These are phyloP conservation scores for Saccharomycopsis sp. DNA, from an alignment of 805 yeast species.

Conservation along the genomic window DNA sequence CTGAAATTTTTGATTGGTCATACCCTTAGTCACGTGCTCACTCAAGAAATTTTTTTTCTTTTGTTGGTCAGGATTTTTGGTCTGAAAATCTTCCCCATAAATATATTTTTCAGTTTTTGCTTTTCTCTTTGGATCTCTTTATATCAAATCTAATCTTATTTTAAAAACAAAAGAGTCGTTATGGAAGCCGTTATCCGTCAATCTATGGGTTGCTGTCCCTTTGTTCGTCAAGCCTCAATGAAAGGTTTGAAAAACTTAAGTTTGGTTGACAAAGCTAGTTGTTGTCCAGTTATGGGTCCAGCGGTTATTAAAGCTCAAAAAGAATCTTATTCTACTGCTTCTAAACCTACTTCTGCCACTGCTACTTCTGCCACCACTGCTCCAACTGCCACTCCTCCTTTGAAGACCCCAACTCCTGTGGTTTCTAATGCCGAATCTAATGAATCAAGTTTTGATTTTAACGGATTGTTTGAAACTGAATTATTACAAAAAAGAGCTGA, in stretches of 20 bases:
- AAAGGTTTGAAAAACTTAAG: constrained; percentile 50
- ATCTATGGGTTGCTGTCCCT: constrained; percentile 77
- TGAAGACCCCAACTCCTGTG: constrained; percentile 25
- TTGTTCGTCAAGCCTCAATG: constrained; percentile 49
- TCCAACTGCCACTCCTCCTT: constrained; percentile 18
- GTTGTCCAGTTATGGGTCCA: constrained; percentile 87
- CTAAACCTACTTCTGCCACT: constrained; percentile 24
- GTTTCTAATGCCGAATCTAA: constrained; percentile 24
- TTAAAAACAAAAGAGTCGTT: too few species aligned
- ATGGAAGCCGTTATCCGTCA: constrained; percentile 79
- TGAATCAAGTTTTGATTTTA: constrained; percentile 57
- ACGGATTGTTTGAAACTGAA: constrained; percentile 57
- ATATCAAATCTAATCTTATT: too few species aligned
- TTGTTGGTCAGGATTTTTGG: too few species aligned
- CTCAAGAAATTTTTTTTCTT: too few species aligned
- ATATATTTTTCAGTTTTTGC: too few species aligned
- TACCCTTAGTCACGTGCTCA: too few species aligned
- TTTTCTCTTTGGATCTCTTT: too few species aligned
- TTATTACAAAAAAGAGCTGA: constrained; percentile 68
- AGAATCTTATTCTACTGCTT: constrained; percentile 26
- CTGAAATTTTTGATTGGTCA: too few species aligned
- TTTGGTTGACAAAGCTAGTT: constrained; percentile 49
- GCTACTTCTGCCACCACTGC: constrained; percentile 24
- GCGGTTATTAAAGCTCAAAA: constrained; percentile 36
- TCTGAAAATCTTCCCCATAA: too few species aligned